Percentiles rank a stretch among this genome's conserved stretches.
phyloP scores from a whole-genome alignment of 2,329 filamentous ascomycete species.

The Didymella exigua region DNA sequence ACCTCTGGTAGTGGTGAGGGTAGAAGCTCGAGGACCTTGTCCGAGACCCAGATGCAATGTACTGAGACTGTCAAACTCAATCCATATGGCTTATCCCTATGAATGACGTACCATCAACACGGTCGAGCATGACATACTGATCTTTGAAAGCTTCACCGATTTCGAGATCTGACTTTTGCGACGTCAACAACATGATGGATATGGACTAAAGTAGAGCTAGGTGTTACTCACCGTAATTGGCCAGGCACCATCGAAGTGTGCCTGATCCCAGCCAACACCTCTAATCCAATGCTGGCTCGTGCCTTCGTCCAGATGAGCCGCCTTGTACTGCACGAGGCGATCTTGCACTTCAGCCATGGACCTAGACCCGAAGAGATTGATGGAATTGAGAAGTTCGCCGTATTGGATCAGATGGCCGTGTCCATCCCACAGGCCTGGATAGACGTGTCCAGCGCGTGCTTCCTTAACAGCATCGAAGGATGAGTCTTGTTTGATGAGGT shows the following conservation, averaged over 20 bases:
- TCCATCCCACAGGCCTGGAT: slow-evolving; percentile 73
- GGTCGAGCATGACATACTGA: slow-evolving; percentile 71
- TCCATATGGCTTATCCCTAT: background rate
- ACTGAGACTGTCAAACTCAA: slow-evolving; percentile 31
- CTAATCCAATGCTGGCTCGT: slow-evolving; percentile 65
- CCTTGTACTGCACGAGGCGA: slow-evolving; percentile 60
- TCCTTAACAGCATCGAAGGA: slow-evolving; percentile 42
- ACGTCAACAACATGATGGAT: background rate
- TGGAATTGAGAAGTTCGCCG: slow-evolving; percentile 70
- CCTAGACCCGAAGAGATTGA: slow-evolving; percentile 65
- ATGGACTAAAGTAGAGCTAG: background rate
- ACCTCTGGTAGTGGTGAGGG: slow-evolving; percentile 56
- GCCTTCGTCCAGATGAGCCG: slow-evolving; percentile 58
- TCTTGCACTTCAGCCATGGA: slow-evolving; percentile 61
- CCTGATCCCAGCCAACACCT: slow-evolving; percentile 75
- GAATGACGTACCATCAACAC: slow-evolving; percentile 59
- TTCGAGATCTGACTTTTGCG: slow-evolving; percentile 60
- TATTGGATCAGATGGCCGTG: slow-evolving; percentile 71
- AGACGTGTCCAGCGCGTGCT: slow-evolving; percentile 57
- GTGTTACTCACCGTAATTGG: slow-evolving; percentile 51
- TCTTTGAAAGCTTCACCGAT: slow-evolving; percentile 59
- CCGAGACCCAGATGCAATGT: slow-evolving; percentile 73
- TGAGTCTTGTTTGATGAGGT: slow-evolving; percentile 22
- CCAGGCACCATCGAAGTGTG: slow-evolving; percentile 64
- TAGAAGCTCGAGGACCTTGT: slow-evolving; percentile 66